Evolutionary conservation across 2,329 filamentous ascomycete species (phyloP).

Genomic region (Exophiala oligosperma): DNA sequence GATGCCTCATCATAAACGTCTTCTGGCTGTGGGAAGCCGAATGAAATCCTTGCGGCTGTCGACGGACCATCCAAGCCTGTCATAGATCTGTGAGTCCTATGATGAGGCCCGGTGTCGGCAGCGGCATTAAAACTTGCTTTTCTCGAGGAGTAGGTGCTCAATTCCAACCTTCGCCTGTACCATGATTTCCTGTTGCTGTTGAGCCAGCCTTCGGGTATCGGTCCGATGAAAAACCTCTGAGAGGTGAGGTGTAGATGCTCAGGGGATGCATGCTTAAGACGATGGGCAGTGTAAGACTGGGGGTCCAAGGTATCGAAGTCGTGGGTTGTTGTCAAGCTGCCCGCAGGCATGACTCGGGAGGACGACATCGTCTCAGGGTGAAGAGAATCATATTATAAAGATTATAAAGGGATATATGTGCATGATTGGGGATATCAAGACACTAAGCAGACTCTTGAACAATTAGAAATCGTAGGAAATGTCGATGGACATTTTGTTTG

Average conservation of each 20-base stretch:
- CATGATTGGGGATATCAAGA: not conserved
- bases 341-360: slow-evolving; percentile 17
- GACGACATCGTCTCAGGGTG: slow-evolving; percentile 10
- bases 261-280: slow-evolving; percentile 60
- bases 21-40: slow-evolving; percentile 38
- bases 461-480: too few species aligned
- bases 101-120: slow-evolving; percentile 44
- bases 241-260: slow-evolving; percentile 63
- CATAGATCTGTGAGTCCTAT: slow-evolving; percentile 35
- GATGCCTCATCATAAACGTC: slow-evolving; percentile 31
- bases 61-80: slow-evolving; percentile 34
- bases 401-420: not conserved
- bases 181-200: slow-evolving; percentile 63
- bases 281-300: slow-evolving; percentile 56
- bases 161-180: slow-evolving; percentile 52
- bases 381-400: not conserved
- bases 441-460: too few species aligned
- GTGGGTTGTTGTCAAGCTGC: slow-evolving; percentile 15
- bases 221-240: slow-evolving; percentile 64
- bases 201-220: slow-evolving; percentile 65
- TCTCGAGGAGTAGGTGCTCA: slow-evolving; percentile 49
- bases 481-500: too few species aligned
- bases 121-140: slow-evolving; percentile 55
- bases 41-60: slow-evolving; percentile 29
- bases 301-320: slow-evolving; percentile 40